Evolutionary conservation across 2,329 filamentous ascomycete genomes (phyloP), one percentile per base, ranked within the genome.

Genomic region (Hymenoscyphus salicellus): DNA sequence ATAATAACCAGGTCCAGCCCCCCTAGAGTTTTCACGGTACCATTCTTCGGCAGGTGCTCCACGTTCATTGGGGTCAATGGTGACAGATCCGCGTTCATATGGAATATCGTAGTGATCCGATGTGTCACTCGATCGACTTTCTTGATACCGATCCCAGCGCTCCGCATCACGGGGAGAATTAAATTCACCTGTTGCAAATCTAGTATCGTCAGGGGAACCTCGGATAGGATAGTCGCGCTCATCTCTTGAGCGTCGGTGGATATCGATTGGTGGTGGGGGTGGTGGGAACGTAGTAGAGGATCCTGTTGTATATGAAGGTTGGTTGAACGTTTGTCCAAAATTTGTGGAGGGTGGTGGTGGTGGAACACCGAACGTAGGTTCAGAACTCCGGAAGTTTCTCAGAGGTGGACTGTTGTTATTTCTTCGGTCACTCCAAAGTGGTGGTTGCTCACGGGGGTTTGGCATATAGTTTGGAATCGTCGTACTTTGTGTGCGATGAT

Each of bases 91-190:
- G 8, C 68, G 63, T 20, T 71, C 68, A 43, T 71, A 70, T 16
- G 49, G 36, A 14, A 46, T 33, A 30, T 70, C 66, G 38, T 69
- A 70, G 26, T 28, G 32, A n/a, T 43, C 57, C 23, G 46, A 52
- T 26, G 36, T 20, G 26, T 58, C 55, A 33, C 46, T 55, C 1
- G 46, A 23, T 46, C 57, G 30, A 20, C 46, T 33, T 10, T 73
- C 72, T 33, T 70, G 67, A 11, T 71, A 66, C 7, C 72, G 64
- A 65, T 74, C 73, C 69, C 69, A 74, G 57, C 67, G 69, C 62
- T 74, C 73, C 17, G 73, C 72, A 63, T 74, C 72, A 49, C 72
- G 65, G 2, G 73, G 73, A 66, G 69, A 71, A 26, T 68, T 72
- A 49, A 74, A 71, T 7, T 74, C 72, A 32, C 64, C 69, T 11